Conservation (phyloP, 371 early-diverging fungal species). For the Mortierella sp. region DNA sequence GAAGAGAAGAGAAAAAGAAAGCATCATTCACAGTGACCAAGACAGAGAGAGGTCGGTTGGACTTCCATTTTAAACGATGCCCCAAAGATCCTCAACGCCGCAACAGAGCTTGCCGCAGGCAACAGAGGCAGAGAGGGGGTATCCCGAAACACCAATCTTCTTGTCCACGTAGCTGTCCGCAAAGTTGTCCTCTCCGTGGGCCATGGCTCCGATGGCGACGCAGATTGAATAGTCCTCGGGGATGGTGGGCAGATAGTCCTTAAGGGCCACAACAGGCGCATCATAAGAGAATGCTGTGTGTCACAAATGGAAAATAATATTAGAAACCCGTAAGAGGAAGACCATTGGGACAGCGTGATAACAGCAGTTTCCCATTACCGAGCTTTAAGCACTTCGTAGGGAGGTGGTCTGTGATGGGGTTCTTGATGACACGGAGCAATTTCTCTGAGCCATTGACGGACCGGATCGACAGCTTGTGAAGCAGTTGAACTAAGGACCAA, state of each 20-base stretch:
- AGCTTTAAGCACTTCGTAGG: constrained; percentile 91
- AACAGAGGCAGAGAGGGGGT: constrained; percentile 95
- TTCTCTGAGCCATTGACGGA: constrained; percentile 92
- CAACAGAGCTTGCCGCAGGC: constrained; percentile 93
- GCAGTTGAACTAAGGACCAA: constrained; percentile 87
- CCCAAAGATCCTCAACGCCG: constrained; percentile 89
- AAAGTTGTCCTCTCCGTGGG: constrained; percentile 96
- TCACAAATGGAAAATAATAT: constrained; percentile 89
- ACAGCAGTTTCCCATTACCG: constrained; percentile 58
- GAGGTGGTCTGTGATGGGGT: constrained; percentile 94
- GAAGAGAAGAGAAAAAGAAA: not conserved
- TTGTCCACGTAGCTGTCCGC: constrained; percentile 95
- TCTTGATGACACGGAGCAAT: constrained; percentile 96
- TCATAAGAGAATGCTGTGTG: constrained; percentile 95
- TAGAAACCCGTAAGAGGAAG: not conserved
- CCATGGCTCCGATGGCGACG: constrained; percentile 96
- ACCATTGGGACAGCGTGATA: too few relatives aligned
- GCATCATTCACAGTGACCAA: not conserved
- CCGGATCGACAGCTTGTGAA: constrained; percentile 96
- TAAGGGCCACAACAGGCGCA: constrained; percentile 86
- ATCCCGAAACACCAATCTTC: constrained; percentile 95
- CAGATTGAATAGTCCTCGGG: constrained; percentile 85
- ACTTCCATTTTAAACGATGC: constrained; percentile 72
- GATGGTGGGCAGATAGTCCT: constrained; percentile 83
- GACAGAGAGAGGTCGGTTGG: too few relatives aligned